Evolutionary conservation across 306 rosid genomes (phyloP).

Genomic region (Elaeagnus macrophylla): DNA sequence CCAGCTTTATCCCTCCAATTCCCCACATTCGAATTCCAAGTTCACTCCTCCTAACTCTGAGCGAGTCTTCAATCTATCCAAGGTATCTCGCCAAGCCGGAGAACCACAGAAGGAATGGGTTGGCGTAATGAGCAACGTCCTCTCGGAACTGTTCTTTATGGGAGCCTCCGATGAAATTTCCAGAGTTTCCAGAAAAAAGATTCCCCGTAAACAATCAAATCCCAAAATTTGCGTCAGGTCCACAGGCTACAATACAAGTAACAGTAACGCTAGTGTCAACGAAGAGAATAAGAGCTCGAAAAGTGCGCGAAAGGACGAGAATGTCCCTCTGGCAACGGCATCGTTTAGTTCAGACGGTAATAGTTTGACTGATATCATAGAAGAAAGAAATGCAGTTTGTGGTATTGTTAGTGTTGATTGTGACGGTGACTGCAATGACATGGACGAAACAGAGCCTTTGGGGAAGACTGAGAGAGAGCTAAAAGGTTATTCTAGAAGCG

Average conservation of each 20-base stretch:
- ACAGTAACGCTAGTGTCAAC: neutral
- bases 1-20: slow-evolving; percentile 9
- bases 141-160: slow-evolving; percentile 65
- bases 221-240: slow-evolving; percentile 52
- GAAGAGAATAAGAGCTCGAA: slow-evolving; percentile 17
- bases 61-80: slow-evolving; percentile 12
- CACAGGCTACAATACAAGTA: neutral
- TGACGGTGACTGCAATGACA: slow-evolving; percentile 3
- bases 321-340: slow-evolving; percentile 5
- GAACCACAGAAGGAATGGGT: slow-evolving; percentile 14
- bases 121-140: slow-evolving; percentile 32
- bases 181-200: slow-evolving; percentile 31
- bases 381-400: slow-evolving; percentile 11
- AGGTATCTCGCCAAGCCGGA: neutral
- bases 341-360: slow-evolving; percentile 18
- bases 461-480: slow-evolving; percentile 39
- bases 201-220: slow-evolving; percentile 64
- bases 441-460: slow-evolving; percentile 16
- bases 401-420: too few relatives aligned
- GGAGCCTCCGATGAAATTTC: slow-evolving; percentile 32
- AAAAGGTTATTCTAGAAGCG: slow-evolving; percentile 70
- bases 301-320: slow-evolving; percentile 14
- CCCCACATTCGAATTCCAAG: slow-evolving; percentile 7
- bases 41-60: slow-evolving; percentile 17
- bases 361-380: slow-evolving; percentile 4